A percentile compares a stretch with the other conserved stretches of the same genome.
Evolutionary conservation across 192 early-diverging fungal species (phyloP).

Genomic region (Coemansia sp.): DNA sequence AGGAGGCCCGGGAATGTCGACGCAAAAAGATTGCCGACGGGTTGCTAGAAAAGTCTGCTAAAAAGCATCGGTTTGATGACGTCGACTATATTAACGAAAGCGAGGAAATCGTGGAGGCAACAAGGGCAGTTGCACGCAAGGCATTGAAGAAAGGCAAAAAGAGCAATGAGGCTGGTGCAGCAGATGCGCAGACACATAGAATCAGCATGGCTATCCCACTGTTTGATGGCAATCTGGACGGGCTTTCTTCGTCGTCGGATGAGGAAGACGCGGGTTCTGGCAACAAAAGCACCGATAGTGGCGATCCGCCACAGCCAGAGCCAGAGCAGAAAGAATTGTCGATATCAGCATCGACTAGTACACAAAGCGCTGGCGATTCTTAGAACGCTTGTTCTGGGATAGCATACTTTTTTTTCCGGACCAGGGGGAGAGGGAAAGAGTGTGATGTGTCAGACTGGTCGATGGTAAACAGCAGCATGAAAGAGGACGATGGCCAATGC

Average conservation of each 20-base stretch:
- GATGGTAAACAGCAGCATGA: too few species aligned
- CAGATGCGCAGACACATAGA: background rate
- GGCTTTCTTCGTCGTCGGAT: constrained; percentile 5
- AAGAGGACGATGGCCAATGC: too few species aligned
- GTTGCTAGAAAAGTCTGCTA: constrained; percentile 61
- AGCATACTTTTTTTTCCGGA: background rate
- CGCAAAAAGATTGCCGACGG: constrained; percentile 85
- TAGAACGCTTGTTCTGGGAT: background rate
- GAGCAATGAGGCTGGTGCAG: background rate
- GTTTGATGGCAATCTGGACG: constrained; percentile 31
- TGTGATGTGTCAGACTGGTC: too few species aligned
- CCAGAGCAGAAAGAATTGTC: too few species aligned
- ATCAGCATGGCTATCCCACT: constrained; percentile 26
- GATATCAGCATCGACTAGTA: too few species aligned
- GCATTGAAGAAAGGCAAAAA: constrained; percentile 22
- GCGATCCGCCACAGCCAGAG: background rate
- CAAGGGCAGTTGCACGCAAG: constrained; percentile 59
- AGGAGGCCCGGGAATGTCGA: constrained; percentile 64
- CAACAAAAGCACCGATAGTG: background rate
- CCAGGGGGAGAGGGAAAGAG: background rate
- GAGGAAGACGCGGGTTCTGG: constrained; percentile 2
- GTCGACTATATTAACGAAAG: constrained; percentile 67
- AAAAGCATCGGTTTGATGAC: constrained; percentile 86
- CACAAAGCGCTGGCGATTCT: background rate
- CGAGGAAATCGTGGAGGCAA: constrained; percentile 67